A percentile compares a stretch with the other conserved stretches of the same genome.
Conservation (phyloP, 2,329 filamentous ascomycete genomes). For the Neospermospora avenae region DNA sequence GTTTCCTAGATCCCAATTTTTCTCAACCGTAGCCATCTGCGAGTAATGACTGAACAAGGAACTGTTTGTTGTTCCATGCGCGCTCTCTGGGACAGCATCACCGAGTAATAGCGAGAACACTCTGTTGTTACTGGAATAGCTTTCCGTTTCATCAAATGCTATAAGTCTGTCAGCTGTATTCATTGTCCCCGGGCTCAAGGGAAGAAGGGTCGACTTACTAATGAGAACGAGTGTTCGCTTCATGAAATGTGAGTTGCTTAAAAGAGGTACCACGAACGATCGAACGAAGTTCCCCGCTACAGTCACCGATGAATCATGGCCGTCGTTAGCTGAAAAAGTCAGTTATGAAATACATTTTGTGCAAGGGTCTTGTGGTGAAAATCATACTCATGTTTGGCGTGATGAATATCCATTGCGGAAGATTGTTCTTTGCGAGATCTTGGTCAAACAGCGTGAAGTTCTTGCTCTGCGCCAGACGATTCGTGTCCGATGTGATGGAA, state of each 20-base stretch:
- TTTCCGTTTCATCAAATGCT: conserved; percentile 74
- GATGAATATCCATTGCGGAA: conserved; percentile 74
- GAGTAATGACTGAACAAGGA: conserved; percentile 72
- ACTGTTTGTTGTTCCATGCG: conserved; percentile 63
- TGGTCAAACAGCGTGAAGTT: conserved; percentile 66
- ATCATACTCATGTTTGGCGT: conserved; percentile 64
- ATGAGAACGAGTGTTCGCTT: conserved; percentile 69
- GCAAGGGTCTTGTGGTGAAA: not conserved
- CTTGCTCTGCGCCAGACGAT: conserved; percentile 67
- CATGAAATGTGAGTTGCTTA: conserved; percentile 68
- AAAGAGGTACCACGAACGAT: conserved; percentile 65
- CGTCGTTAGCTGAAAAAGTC: conserved; percentile 55
- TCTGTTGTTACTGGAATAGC: conserved; percentile 62
- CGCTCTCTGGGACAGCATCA: conserved; percentile 59
- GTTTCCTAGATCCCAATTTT: conserved; percentile 66
- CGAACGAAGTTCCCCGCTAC: conserved; percentile 66
- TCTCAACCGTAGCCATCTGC: conserved; percentile 56
- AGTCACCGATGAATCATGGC: conserved; percentile 69
- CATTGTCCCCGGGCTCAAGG: too few relatives aligned
- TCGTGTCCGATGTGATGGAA: conserved; percentile 53
- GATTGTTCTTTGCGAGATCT: conserved; percentile 57
- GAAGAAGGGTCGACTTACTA: conserved; percentile 38
- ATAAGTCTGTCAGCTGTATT: conserved; percentile 29
- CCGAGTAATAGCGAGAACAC: conserved; percentile 70
- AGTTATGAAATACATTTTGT: not conserved